These are phyloP conservation scores for Pestalotiopsis sp. DNA, from an alignment of 2,329 filamentous ascomycete species.

Conservation along the genomic window DNA sequence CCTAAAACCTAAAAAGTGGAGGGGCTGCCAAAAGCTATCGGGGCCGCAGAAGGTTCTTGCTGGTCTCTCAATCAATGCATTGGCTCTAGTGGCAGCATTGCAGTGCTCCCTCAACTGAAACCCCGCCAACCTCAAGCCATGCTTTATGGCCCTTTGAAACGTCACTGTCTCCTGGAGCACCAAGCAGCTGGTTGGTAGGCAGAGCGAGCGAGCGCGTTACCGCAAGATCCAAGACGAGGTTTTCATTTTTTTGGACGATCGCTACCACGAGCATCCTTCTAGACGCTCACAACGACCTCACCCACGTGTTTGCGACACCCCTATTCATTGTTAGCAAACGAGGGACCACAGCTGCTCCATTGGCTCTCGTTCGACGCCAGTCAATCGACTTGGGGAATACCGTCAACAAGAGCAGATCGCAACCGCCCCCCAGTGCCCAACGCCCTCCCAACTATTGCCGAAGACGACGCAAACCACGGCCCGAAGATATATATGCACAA, in stretches of 20 bases:
- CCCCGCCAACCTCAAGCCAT: constrained; percentile 8
- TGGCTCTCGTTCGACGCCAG: neutral
- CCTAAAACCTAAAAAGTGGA: constrained; percentile 5
- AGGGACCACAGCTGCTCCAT: neutral
- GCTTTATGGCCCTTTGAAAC: constrained; percentile 4
- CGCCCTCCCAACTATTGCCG: neutral
- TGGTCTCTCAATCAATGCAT: neutral
- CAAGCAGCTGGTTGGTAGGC: neutral
- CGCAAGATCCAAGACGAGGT: neutral
- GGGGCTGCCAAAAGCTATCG: neutral
- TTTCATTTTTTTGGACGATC: neutral
- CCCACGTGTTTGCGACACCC: neutral
- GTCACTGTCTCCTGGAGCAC: constrained; percentile 1
- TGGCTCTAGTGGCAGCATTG: neutral
- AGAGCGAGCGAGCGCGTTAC: neutral
- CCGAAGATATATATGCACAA: neutral
- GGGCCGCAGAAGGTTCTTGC: neutral
- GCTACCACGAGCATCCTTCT: neutral
- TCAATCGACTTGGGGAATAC: neutral
- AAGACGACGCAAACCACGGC: neutral
- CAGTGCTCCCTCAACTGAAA: constrained; percentile 8
- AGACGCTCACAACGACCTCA: neutral
- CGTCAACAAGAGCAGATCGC: neutral
- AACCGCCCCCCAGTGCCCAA: neutral
- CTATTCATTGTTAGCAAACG: neutral